Conservation (phyloP, 2,329 filamentous ascomycete genomes). For the Sclerotinia subarctica region DNA sequence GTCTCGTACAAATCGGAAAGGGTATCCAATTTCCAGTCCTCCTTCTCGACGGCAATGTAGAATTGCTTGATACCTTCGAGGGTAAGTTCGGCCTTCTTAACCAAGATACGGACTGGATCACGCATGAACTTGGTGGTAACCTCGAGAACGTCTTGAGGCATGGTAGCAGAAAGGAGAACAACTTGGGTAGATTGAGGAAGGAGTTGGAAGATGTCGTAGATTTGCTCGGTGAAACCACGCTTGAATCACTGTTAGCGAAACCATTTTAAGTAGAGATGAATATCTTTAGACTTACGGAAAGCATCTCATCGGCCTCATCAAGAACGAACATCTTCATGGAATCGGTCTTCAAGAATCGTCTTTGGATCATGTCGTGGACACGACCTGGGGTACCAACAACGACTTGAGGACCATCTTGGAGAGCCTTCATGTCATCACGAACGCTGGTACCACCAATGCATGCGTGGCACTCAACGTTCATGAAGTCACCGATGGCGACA, state of each 20-base stretch:
- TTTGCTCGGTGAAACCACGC: constrained; percentile 99
- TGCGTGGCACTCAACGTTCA: constrained; percentile 98
- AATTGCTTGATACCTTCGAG: constrained; percentile 99
- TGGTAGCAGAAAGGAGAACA: constrained; percentile 94
- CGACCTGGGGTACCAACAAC: constrained; percentile 97
- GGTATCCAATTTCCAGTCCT: constrained; percentile 99
- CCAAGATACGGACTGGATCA: constrained; percentile 95
- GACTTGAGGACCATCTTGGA: constrained; percentile 93
- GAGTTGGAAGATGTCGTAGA: constrained; percentile 99
- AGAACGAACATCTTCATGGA: constrained; percentile 99
- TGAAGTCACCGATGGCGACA: constrained; percentile 97
- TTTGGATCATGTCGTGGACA: constrained; percentile 99
- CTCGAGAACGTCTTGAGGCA: constrained; percentile 98
- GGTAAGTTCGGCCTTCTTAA: constrained; percentile 99
- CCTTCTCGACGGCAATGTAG: constrained; percentile 99
- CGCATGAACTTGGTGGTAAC: constrained; percentile 99
- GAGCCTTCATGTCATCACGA: constrained; percentile 97
- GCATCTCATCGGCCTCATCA: constrained; percentile 99
- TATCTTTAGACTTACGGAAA: constrained; percentile 62
- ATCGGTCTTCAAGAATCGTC: constrained; percentile 94
- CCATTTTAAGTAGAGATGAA: background rate
- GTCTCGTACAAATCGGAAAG: constrained; percentile 99
- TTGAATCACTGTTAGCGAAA: constrained; percentile 44
- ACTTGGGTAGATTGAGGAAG: constrained; percentile 98
- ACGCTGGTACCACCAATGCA: constrained; percentile 99